Evolutionary conservation across 352 stramenopile species (phyloP), one percentile per base, ranked within the genome.

Genomic region (Phytophthora meadii): DNA sequence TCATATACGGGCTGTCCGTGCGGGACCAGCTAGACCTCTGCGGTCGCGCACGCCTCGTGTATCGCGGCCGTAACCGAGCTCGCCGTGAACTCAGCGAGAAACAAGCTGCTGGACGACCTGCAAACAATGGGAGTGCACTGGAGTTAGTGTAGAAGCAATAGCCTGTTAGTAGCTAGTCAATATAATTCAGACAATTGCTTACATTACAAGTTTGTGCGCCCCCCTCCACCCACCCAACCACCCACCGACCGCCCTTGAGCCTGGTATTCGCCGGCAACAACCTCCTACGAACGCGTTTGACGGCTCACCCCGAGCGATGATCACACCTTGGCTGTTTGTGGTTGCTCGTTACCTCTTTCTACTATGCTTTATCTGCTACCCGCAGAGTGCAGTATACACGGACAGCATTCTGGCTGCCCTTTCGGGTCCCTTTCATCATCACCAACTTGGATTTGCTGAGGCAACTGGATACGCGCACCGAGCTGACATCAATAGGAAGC

Each of bases 91-190:
- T 15, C 14, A 53, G 19, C 15, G 3, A 50, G 34, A 4, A 51
- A 1, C 39, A 53, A 34, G 42, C 6, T 6, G 11, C 41, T 19
- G 40, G 40, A 17, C 10, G 41, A 37, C 42, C 42, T 61, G 14
- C 41, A 53, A 46, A 34, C 27, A 61, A 39, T 17, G 6, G 41
- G 8, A 45, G 12, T 17, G 30, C 54, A 53, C 41, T 40, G 19
- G 11, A 52, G 15, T 47, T 61, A 53, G 27, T n/a, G 24, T 47
- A 46, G 15, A 42, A 11, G 9, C 5, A 42, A 42, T 11, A 42
- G 36, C 36, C 22, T 2, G 22, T 22, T 2, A 22, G 22, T 22
- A 22, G 22, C 22, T 22, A 22, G 1, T 2, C 22, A 22, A 22
- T 22, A 22, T 22, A 22, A 22, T 42, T 46, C 6, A 32, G 7